Evolutionary conservation across 805 yeast species (phyloP), one percentile per base, ranked within the genome.

Genomic region (Teunomyces cretensis): DNA sequence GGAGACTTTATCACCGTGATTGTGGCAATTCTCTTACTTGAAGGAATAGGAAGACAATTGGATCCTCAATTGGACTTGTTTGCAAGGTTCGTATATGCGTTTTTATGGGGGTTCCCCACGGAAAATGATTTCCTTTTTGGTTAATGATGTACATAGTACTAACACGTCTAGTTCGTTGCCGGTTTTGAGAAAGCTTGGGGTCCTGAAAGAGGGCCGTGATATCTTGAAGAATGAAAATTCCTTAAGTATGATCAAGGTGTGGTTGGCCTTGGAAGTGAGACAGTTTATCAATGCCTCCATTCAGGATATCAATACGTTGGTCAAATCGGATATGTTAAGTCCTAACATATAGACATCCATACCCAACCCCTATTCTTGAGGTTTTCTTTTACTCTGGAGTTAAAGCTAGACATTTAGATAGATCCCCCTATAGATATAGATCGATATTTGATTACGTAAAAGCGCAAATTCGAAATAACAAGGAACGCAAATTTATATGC

Each of bases 1-100:
- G 95, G 96, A 6, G 99, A 94, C 64, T 94, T 94, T 60, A 83
- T 94, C 35, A 89, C 96, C 26, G 96, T 94, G 17, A 86, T 94
- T n/a, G 89, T 94, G 27, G 96, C 98, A 1, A 90, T 94, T 17
- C 68, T 94, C 44, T 72, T 94, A 44, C 69, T 94, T 46, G 99
- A 94, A 65, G 99, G 99, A 9, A 86, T 94, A 43, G 98, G 99
- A 15, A 76, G 98, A 60, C 96, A 86, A 64, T 73, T 94, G 44
- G 96, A 94, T 64, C 97, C 98, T 1, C 83, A 89, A 35, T 74
- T 94, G 57, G 99, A 94, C 67, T 76, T 94, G 41, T 92, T 94
- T 77, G 96, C 96, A 78, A 87, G 96, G 94, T 87, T 81, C 77
- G 94, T 86, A 84, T 83, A 67, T 45, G 68, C 72, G 15, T 49